Base-by-base conservation (phyloP, 495 filamentous ascomycete genomes). In the Jackrogersella minutella region DNA sequence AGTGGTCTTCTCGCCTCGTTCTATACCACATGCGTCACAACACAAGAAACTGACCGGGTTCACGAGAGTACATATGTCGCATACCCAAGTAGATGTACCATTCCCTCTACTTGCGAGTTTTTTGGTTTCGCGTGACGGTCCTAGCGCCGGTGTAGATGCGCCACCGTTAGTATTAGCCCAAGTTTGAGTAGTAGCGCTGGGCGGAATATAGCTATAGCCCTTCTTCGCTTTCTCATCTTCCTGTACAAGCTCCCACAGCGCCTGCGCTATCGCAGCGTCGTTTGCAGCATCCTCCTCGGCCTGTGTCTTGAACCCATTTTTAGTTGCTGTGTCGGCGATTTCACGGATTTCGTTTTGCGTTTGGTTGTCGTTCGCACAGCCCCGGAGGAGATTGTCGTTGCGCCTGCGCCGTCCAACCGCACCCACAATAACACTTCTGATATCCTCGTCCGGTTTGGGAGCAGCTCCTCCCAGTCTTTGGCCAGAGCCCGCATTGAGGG, bases 271-370 rank as follows among this genome's bases (percentile, higher is more conserved):
- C n/a, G 94, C 93, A 16, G 84, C 83, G 43, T 97, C 92, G 63
- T 97, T 94, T 1, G 92, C 94, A 66, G 93, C 89, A 52, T 97
- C 93, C 69, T 95, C 91, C 69, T 96, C 91, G 0, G 91, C 91
- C 72, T 93, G 84, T 0, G 94, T 97, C 36, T 84, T 80, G 80
- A 95, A 93, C 0, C 92, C 91, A 68, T 89, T 90, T 43, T 79
- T 76, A 3, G 86, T 87, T 5, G 90, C 90, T 64, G 89, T 83
- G 56, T 93, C 86, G 1, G 84, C 82, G 2, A 92, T 79, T 33
- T 81, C 79, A 3, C 77, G 75, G 2, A 88, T 88, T 43, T 91
- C 86, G 24, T 85, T 79, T 47, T 79, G 74, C 37, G 81, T 82
- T 9, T 83, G 82, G 16, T 83, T 88, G 19, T 86, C 87, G 44